Evolutionary conservation across 306 rosid genomes (phyloP), one percentile per base, ranked within the genome.

Genomic region (Potentilla sterilis): DNA sequence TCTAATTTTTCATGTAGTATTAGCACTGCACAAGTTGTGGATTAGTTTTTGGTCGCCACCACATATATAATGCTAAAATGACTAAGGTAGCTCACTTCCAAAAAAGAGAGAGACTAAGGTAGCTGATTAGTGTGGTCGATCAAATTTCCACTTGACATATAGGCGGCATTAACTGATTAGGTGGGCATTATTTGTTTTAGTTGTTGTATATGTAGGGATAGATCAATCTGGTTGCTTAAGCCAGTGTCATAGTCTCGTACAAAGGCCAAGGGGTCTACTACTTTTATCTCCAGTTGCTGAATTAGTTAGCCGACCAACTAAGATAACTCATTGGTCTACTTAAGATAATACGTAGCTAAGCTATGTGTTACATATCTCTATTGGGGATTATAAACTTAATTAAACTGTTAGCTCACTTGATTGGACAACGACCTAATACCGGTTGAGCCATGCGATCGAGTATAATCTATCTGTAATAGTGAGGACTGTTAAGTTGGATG

Each of bases 231-330:
- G 0, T 64, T 64, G 46, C 47, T 16, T 8, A 64, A 18, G 69
- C 28, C 46, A 41, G 5, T 40, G 18, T 67, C 49, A 40, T 7
- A 41, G 5, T 40, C 9, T 67, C 49, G 19, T 7, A 37, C 5
- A 37, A n/a, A 19, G 24, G 35, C 37, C 4, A 32, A 49, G 70
- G 70, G 70, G 77, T 61, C 69, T 32, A 74, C 77, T 10, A 74
- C 77, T 10, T 32, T 2, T 1, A 5, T 41, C 13, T 40, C 18
- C 16, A 40, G 35, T 52, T 40, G 54, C 67, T n/a, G 2, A 22
- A 46, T 76, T 46, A 41, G 84, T 81, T 76, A 35, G 78, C 84
- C 71, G 80, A 77, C 84, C 75, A 66, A 55, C 70, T 12, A 24
- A n/a, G n/a, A 66, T 49, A 44, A 65, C 59, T 46, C 46, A 61